Base-by-base conservation (phyloP, 306 rosid species). In the Lathyrus aphaca region DNA sequence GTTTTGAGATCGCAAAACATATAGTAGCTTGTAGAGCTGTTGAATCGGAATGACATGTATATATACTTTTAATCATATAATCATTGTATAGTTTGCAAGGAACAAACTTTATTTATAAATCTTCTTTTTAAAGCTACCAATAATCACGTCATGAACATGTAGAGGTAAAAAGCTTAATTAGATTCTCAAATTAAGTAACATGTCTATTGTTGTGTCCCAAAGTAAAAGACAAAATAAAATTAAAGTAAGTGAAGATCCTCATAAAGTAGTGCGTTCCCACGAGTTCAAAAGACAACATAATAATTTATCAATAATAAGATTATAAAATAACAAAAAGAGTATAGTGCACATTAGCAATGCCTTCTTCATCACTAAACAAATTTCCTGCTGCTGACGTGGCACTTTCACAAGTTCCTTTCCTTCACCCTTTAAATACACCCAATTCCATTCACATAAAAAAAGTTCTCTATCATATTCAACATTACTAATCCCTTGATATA, bases 191-290 rank as follows among this genome's bases (percentile, higher is more conserved):
- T 27, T 14, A 57, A 66, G 37, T 46, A 43, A 43, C 30, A n/a
- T 9, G 54, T 55, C 42, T 35, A 50, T 35, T 30, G 4, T 39
- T 66, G 45, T 48, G 18, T 30, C 30, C 71, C 59, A 66, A 66
- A 32, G 10, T 25, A 49, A 48, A 48, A 18, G 60, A 30, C 60
- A 50, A 49, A 60, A 6, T 42, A 58, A 27, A 19, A 30, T 6
- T 35, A 59, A 61, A 19, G 1, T 27, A 66, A 15, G 76, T 13
- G 37, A 17, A 74, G 30, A 74, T 30, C n/a, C 66, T 42, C 50
- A 74, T 55, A 8, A 32, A 48, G 32, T 19, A 49, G 60, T 49
- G 73, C 61, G 51, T 74, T 66, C 79, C 49, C 79, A 74, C 58
- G 49, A 65, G 59, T 74, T 74, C 27, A 17, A 43, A 54, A 54